Evolutionary conservation across 2,329 filamentous ascomycete genomes (phyloP), one percentile per base, ranked within the genome.

Genomic region (Fusarium bactridioides): DNA sequence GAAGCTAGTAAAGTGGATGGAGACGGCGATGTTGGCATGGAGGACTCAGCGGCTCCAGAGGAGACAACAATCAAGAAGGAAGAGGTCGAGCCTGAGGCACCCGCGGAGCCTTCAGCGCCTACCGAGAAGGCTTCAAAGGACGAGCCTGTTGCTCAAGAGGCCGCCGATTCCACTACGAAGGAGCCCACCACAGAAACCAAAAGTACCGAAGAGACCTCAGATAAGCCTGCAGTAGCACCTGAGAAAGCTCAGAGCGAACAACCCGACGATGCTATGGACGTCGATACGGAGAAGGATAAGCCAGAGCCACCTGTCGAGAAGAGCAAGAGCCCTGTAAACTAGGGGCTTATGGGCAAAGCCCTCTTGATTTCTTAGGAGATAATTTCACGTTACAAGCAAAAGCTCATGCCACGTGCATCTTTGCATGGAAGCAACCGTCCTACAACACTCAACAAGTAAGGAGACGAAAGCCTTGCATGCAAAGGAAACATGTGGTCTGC

Each of bases 11-110:
- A 81, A 38, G 77, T 83, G 9, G 86, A 88, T 35, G 79, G 78
- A 5, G 86, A 88, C 63, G 86, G 86, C 18, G 86, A 88, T 73
- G 81, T 88, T 11, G 85, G 86, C 15, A 88, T 88, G 86, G 80
- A 79, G 5, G 85, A 82, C 5, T 78, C 79, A 2, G 69, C 80
- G 3, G 62, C 74, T 27, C 65, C 66, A 11, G 78, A 78, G 33
- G 76, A 75, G 13, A 72, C 70, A 35, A 71, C 70, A 7, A 76
- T 77, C 18, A 77, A 78, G 47, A 76, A 71, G 48, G 75, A 75
- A 29, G 73, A 77, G 12, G 56, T 74, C 21, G 72, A 77, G 38
- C 60, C 70, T 5, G 76, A 78, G 62, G 48, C 66, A 29, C 54
- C 66, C n/a, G 29, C 56, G 13, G 72, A 74, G 43, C 51, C 69